phyloP scores from a whole-genome alignment of 2,329 filamentous ascomycete genomes.

The Cercospora sp. region DNA sequence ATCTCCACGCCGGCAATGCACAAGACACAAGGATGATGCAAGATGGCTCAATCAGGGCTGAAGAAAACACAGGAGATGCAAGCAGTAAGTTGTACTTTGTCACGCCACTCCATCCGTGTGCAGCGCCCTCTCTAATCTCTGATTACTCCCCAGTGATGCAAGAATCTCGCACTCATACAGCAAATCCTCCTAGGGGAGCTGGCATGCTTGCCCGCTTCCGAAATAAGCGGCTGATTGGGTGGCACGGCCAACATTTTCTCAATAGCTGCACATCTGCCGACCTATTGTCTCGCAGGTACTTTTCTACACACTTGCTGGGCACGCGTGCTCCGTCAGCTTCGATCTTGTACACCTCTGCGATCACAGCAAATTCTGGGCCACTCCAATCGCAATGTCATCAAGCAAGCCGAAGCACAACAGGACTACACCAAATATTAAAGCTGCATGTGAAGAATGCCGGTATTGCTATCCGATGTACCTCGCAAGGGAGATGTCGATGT shows the following conservation, averaged over 20 bases:
- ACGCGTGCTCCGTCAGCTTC: not conserved
- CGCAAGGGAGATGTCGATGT: not conserved
- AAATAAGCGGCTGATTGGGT: not conserved
- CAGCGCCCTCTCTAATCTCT: not conserved
- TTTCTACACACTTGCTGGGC: not conserved
- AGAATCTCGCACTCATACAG: slow-evolving; percentile 4
- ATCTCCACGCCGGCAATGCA: not conserved
- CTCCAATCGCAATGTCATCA: not conserved
- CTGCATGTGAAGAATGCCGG: slow-evolving; percentile 16
- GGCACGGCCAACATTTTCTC: not conserved
- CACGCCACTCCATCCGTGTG: not conserved
- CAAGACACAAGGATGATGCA: not conserved
- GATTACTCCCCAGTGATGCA: slow-evolving; percentile 10
- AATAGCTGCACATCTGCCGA: not conserved
- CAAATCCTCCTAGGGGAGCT: not conserved
- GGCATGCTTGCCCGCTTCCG: slow-evolving; percentile 10
- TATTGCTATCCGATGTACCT: not conserved
- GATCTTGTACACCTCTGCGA: not conserved
- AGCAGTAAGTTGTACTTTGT: not conserved
- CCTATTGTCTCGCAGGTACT: not conserved
- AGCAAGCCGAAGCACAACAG: slow-evolving; percentile 9
- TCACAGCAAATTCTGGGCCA: not conserved
- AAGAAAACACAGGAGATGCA: not conserved
- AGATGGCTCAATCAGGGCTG: not conserved
- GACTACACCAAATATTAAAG: slow-evolving; percentile 10